Percentiles rank a stretch among this genome's conserved stretches.
Conservation (phyloP, 768 basidiomycete genomes). For the Tricholoma hemisulphureum region DNA sequence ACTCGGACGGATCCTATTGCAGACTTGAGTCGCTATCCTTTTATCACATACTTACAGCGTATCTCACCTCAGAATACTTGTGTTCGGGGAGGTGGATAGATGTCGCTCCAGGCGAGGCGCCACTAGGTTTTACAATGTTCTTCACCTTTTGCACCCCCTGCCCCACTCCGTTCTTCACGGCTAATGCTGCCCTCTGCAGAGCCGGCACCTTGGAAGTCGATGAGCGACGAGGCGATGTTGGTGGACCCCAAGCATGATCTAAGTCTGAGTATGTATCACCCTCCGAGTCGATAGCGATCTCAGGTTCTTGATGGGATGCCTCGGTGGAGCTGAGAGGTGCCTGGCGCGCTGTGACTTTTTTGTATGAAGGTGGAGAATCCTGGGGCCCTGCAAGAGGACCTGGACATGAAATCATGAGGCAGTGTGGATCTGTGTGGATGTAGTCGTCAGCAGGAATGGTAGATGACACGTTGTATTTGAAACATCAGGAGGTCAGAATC, state of each 20-base stretch:
- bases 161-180: background rate
- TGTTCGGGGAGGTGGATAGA: too few species aligned
- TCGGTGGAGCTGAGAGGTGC: background rate
- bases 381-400: too few species aligned
- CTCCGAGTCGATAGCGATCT: background rate
- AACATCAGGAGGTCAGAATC: too few species aligned
- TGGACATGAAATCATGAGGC: too few species aligned
- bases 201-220: background rate
- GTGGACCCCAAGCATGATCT: slow-evolving; percentile 1
- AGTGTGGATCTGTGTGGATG: too few species aligned
- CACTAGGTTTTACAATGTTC: background rate
- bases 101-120: too few species aligned
- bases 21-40: too few species aligned
- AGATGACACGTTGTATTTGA: too few species aligned
- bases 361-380: background rate
- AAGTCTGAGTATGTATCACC: background rate
- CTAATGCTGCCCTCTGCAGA: background rate
- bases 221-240: background rate
- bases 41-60: too few species aligned
- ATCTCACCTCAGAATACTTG: too few species aligned
- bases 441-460: too few species aligned
- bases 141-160: background rate
- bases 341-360: background rate
- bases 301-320: background rate
- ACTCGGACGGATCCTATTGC: too few species aligned